Evolutionary conservation across 2,329 filamentous ascomycete genomes (phyloP), one percentile per base, ranked within the genome.

Genomic region (Dothideomycetes sp.): DNA sequence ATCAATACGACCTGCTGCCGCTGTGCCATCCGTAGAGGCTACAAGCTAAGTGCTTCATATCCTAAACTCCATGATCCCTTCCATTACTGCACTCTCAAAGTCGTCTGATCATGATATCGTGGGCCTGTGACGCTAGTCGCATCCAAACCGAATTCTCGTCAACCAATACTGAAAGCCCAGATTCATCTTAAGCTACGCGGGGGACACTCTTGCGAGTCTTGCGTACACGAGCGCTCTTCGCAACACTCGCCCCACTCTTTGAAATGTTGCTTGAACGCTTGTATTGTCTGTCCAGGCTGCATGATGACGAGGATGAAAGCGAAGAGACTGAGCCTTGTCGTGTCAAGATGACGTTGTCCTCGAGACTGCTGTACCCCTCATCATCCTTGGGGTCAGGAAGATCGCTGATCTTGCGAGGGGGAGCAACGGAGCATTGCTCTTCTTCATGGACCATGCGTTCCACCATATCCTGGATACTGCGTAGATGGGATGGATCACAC

Each of bases 391-490:
- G 29, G 8, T 17, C 30, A 30, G 40, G 4, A 32, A 36, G 9
- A 31, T 33, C 24, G 33, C 38, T 43, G 11, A 30, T 29, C 11
- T 12, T 41, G 17, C 19, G 37, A 15, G 41, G 19, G 19, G 36
- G 16, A 33, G 44, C 41, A 15, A 48, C 19, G 15, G 37, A 47
- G 50, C 61, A 63, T 45, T 64, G 61, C 42, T 62, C 55, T 34
- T 54, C 53, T 8, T 44, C 45, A 4, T 58, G 45, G 38, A 61
- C 49, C 52, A 64, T 61, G 44, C 54, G 56, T 45, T 57, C 47
- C 17, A 62, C 59, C 15, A 64, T 55, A 19, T 49, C 48, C 14
- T 58, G 52, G 34, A 63, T 58, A 49, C 59, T 58, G 18, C 54
- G 50, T 22, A 57, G 46, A 42, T 60, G 57, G 9, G 57, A 52